Percentiles rank a stretch among this genome's conserved stretches.
phyloP scores from a whole-genome alignment of 2,329 filamentous ascomycete genomes.

The Aspergillus oerlinghausenensis region DNA sequence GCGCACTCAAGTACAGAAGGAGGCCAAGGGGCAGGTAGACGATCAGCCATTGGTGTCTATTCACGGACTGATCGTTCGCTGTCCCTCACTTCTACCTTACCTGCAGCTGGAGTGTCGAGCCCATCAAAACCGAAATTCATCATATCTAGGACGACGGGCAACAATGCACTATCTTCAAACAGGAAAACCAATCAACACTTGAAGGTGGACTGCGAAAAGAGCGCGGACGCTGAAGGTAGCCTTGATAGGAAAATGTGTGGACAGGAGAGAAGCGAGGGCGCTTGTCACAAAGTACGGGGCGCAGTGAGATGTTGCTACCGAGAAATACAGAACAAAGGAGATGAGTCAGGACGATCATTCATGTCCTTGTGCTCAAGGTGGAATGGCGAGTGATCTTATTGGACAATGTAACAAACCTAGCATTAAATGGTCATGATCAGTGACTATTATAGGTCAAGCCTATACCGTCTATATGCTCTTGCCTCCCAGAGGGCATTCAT shows the following conservation, averaged over 20 bases:
- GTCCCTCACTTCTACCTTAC: background rate
- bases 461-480: background rate
- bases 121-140: background rate
- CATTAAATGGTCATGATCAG: background rate
- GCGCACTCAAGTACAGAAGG: too few relatives aligned
- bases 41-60: background rate
- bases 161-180: background rate
- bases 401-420: background rate
- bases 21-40: background rate
- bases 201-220: background rate
- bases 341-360: background rate
- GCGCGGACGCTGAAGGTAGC: background rate
- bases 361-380: background rate
- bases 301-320: background rate
- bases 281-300: background rate
- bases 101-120: background rate
- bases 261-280: background rate
- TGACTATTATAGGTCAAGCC: background rate
- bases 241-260: background rate
- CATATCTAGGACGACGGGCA: background rate
- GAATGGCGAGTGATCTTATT: background rate
- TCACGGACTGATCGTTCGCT: too few relatives aligned
- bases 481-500: constrained; percentile 3
- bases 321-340: background rate
- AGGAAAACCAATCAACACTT: background rate